Evolutionary conservation across 208 protist species (phyloP).

Genomic region (Kentomonas sorsogonicus): DNA sequence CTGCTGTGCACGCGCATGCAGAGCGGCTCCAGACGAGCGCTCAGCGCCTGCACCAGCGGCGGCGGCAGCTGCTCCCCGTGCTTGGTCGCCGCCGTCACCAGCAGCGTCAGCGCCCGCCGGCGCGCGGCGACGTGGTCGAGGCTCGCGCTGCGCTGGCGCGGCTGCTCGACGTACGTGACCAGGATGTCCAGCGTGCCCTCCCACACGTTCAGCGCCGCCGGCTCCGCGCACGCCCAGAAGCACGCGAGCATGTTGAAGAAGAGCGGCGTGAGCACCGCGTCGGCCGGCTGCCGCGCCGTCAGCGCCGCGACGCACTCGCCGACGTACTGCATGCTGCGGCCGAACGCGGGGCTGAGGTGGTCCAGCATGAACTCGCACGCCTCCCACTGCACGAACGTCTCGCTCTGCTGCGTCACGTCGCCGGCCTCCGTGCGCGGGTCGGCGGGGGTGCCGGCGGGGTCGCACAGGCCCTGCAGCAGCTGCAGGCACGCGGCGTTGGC

Average conservation of each 20-base stretch:
- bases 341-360: constrained; percentile 56
- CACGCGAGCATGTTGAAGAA: constrained; percentile 78
- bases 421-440: constrained; percentile 58
- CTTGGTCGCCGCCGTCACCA: constrained; percentile 32
- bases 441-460: constrained; percentile 31
- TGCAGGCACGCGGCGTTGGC: constrained; percentile 47
- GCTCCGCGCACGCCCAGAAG: constrained; percentile 65
- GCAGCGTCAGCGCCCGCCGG: constrained; percentile 48
- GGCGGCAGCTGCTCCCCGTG: constrained; percentile 19
- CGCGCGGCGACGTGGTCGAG: constrained; percentile 34
- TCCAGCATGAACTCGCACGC: constrained; percentile 63
- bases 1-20: constrained; percentile 24
- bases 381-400: constrained; percentile 70
- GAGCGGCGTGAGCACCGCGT: constrained; percentile 72
- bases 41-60: constrained; percentile 16
- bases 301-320: constrained; percentile 40
- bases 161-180: constrained; percentile 32
- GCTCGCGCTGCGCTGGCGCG: constrained; percentile 12
- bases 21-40: constrained; percentile 43
- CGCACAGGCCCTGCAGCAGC: constrained; percentile 32
- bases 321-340: constrained; percentile 33
- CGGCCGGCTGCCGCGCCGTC: constrained; percentile 28
- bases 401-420: constrained; percentile 68
- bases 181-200: constrained; percentile 51
- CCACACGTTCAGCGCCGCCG: constrained; percentile 48